Evolutionary conservation across 257 asterid genomes (phyloP), one percentile per base, ranked within the genome.

Genomic region (Petunia axillaris): DNA sequence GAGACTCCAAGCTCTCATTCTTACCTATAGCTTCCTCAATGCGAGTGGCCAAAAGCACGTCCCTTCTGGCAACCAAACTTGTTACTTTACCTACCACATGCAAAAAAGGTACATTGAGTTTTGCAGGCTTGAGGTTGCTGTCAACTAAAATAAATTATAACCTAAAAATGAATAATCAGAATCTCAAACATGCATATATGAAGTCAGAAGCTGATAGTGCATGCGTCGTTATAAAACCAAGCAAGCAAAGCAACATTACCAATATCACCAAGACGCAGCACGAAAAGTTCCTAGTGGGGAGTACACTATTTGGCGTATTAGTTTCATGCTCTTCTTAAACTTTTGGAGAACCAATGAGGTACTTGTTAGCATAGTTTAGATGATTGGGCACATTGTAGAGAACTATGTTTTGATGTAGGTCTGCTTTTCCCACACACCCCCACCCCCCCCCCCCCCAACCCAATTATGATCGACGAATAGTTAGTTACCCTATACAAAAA

Each of bases 1-100:
- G 85, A 64, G 99, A 88, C 82, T 96, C 99, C 88, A 96, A 87
- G 88, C 98, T 91, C 89, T 92, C 97, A 38, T 96, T 96, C 91
- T 96, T 96, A 82, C 37, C 65, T 5, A 96, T 83, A 48, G 98
- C 98, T 86, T 92, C 98, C 84, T 96, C 99, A 41, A 96, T 94
- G 85, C 88, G 87, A 9, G 78, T 66, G 55, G 98, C 98, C 89
- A 96, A 86, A 57, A 87, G 67, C 79, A 80, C 57, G 84, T 96
- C 88, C 71, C 84, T 94, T 85, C 73, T 90, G 14, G 98, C 90
- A 55, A 96, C 83, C 90, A 96, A 89, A 88, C 99, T 92, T 14
- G 99, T 94, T 82, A 96, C 97, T 86, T 94, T 96, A 79, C 99
- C 99, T 96, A 80, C 83, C 8, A 75, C 64, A 75, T 50, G 78